Evolutionary conservation across 352 stramenopile species (phyloP), one percentile per base, ranked within the genome.

Genomic region (Thalassiosira mediterranea): DNA sequence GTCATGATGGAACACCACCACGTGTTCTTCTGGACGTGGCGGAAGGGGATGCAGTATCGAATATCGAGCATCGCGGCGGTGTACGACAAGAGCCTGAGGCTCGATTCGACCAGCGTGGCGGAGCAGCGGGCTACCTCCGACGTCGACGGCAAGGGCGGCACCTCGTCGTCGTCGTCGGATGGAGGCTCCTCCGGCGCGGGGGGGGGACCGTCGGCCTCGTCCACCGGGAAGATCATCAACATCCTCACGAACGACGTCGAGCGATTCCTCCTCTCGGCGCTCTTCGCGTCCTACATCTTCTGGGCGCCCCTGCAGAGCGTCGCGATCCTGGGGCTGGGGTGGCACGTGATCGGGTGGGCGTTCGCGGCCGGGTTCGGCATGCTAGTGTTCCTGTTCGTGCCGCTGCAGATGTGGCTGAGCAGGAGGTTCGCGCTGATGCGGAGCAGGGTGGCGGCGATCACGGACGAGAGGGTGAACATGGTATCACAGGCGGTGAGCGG

Each of bases 1-100:
- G 52, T 81, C 0, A 54, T 91, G 15, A 87, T 89, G 59, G 78
- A 86, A 46, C 72, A 91, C 59, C 86, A 91, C 64, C 86, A 90
- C 59, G 65, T 84, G 1, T 91, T 89, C 57, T 88, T 91, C 47
- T 79, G 78, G 34, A 90, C 83, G 2, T 90, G 77, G 76, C 23
- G 83, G 15, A 84, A 85, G 60, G 86, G 86, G 8, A 81, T 81
- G 72, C 72, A 81, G 52, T 76, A 76, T 52, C 44, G 44, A 4
- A 25, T 25, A 4, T 40, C 15, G 49, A 37, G n/a, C 15, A 15
- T 63, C 29, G 34, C 42, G 46, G 51, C 47, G 74, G 11, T 72
- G 42, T 4, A 79, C 68, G 15, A 82, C 47, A 21, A 56, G 47
- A 5, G 58, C 64, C 29, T 64, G 71, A 31, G 51, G 59, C 44